A percentile compares a stretch with the other conserved stretches of the same genome.
These are phyloP conservation scores for Dothistroma septosporum DNA, from an alignment of 2,329 filamentous ascomycete genomes.

Conservation along the genomic window DNA sequence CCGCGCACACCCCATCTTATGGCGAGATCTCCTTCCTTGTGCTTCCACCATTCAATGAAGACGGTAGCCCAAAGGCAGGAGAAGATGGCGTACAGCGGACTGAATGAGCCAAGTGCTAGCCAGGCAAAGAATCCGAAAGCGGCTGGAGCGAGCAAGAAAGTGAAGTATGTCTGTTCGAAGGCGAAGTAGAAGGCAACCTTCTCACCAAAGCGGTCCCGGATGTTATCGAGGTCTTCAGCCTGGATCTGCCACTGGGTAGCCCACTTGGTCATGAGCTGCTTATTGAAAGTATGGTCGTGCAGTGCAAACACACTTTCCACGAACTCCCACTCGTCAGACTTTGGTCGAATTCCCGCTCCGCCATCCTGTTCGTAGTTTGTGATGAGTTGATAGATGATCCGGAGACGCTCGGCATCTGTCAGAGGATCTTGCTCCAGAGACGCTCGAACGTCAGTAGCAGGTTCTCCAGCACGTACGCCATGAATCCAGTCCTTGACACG, in stretches of 20 bases:
- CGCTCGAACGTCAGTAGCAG: conserved; percentile 65
- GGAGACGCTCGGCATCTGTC: conserved; percentile 80
- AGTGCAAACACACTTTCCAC: conserved; percentile 49
- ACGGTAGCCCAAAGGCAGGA: conserved; percentile 82
- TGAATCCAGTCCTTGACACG: conserved; percentile 93
- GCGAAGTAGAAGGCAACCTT: conserved; percentile 92
- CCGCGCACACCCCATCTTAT: conserved; percentile 85
- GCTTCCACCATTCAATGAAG: conserved; percentile 95
- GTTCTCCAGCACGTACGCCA: conserved; percentile 73
- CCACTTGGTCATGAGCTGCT: conserved; percentile 53
- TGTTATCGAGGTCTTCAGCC: conserved; percentile 49
- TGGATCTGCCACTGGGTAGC: conserved; percentile 45
- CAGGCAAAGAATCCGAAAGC: conserved; percentile 72
- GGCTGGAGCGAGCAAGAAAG: conserved; percentile 77
- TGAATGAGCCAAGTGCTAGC: conserved; percentile 81
- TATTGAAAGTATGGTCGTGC: conserved; percentile 51
- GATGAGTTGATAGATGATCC: conserved; percentile 77
- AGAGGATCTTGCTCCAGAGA: conserved; percentile 70
- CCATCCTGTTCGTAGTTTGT: conserved; percentile 47
- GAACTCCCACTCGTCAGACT: conserved; percentile 48
- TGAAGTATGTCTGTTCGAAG: conserved; percentile 86
- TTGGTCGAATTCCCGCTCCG: conserved; percentile 49
- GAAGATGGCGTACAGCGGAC: conserved; percentile 70
- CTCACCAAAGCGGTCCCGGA: conserved; percentile 48
- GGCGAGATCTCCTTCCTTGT: conserved; percentile 80